These are phyloP conservation scores for Verticillium tricorpus DNA, from an alignment of 2,329 filamentous ascomycete genomes.

Conservation along the genomic window DNA sequence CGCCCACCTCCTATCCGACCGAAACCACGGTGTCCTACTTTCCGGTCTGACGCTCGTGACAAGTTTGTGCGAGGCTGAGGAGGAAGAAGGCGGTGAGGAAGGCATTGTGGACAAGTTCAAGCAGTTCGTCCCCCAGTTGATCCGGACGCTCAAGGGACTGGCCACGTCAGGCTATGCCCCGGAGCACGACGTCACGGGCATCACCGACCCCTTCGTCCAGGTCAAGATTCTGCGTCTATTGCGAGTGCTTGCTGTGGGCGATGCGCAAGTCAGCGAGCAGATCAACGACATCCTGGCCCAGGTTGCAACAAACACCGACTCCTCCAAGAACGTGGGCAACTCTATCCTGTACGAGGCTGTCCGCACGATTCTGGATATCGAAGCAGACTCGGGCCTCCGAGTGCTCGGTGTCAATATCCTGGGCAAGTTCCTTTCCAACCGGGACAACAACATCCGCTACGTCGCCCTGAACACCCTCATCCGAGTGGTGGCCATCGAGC, in stretches of 20 bases:
- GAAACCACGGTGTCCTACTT: slow-evolving; percentile 92
- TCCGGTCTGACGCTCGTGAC: slow-evolving; percentile 89
- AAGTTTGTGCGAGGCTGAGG: slow-evolving; percentile 91
- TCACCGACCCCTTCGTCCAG: slow-evolving; percentile 95
- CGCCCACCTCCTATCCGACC: slow-evolving; percentile 78
- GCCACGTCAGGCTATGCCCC: slow-evolving; percentile 95
- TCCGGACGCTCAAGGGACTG: slow-evolving; percentile 85
- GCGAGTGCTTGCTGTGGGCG: slow-evolving; percentile 79
- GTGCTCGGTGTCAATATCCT: slow-evolving; percentile 97
- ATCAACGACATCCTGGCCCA: slow-evolving; percentile 98
- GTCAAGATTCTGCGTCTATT: slow-evolving; percentile 90
- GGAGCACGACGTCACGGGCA: slow-evolving; percentile 96
- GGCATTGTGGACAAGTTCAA: slow-evolving; percentile 89
- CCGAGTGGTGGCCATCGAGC: slow-evolving; percentile 96
- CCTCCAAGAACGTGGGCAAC: slow-evolving; percentile 97
- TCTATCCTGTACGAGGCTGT: slow-evolving; percentile 97
- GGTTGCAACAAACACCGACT: slow-evolving; percentile 96
- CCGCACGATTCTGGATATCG: slow-evolving; percentile 94
- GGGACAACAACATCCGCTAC: slow-evolving; percentile 98
- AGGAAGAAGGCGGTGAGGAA: slow-evolving; percentile 85
- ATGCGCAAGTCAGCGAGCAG: slow-evolving; percentile 84
- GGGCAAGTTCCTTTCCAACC: slow-evolving; percentile 96
- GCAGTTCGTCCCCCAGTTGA: slow-evolving; percentile 75
- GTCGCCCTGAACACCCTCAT: slow-evolving; percentile 96
- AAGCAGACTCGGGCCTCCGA: slow-evolving; percentile 89